Percentiles rank a stretch among this genome's conserved stretches.
phyloP scores from a whole-genome alignment of 371 early-diverging fungal genomes.

The Coemansia linderi region DNA sequence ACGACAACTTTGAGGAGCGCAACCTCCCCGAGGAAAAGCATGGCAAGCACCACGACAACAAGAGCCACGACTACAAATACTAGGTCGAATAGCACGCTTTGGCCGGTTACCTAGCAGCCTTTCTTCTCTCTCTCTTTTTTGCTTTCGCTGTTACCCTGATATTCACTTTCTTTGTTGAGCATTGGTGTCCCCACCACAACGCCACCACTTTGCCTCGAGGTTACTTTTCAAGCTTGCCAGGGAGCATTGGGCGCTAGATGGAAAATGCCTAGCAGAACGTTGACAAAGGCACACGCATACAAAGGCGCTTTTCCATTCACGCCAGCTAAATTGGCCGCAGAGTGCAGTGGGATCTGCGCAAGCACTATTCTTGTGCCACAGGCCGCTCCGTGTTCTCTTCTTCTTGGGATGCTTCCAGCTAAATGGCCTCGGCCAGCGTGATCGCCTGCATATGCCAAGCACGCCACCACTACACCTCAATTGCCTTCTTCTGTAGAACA shows the following conservation, averaged over 20 bases:
- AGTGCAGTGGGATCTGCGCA: neutral
- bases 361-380: constrained; percentile 1
- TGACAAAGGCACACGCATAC: neutral
- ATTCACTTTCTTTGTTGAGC: neutral
- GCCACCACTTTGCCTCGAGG: neutral
- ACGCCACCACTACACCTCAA: neutral
- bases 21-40: constrained; percentile 7
- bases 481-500: no score
- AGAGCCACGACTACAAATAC: neutral
- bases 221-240: neutral
- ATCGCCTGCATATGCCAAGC: constrained; percentile 2
- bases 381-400: neutral
- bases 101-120: no score
- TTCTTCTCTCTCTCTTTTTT: neutral
- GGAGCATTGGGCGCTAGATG: neutral
- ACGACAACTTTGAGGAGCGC: constrained; percentile 15
- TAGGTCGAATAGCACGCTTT: neutral
- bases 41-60: neutral
- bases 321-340: neutral
- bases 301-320: neutral
- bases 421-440: neutral
- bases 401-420: neutral
- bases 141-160: neutral
- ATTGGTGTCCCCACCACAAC: neutral
- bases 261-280: neutral